Percentiles rank a stretch among this genome's conserved stretches.
Evolutionary conservation across 192 early-diverging fungal genomes (phyloP).

Genomic region (Coemansia furcata): DNA sequence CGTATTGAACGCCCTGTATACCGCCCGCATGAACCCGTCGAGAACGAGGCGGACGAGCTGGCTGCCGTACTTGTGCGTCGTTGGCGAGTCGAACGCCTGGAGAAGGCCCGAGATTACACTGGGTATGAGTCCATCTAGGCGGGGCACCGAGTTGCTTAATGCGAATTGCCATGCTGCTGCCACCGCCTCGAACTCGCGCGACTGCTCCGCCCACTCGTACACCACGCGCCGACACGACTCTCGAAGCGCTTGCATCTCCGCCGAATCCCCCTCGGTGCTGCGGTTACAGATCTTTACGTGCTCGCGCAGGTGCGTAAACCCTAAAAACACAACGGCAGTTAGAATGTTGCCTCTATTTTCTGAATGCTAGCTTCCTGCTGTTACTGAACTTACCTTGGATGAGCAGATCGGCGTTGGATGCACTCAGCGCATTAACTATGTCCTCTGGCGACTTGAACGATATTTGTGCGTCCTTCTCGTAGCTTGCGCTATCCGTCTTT

Average conservation of each 20-base stretch:
- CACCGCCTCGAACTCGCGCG: constrained; percentile 17
- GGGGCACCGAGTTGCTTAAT: constrained; percentile 11
- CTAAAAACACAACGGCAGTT: constrained; percentile 9
- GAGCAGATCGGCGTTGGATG: constrained; percentile 35
- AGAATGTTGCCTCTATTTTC: background rate
- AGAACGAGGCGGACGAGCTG: constrained; percentile 26
- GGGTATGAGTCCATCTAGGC: constrained; percentile 37
- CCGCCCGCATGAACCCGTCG: constrained; percentile 21
- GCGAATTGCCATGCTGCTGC: constrained; percentile 31
- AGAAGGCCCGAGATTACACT: constrained; percentile 23
- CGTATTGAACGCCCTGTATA: constrained; percentile 34
- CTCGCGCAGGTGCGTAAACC: constrained; percentile 47
- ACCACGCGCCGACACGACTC: constrained; percentile 41
- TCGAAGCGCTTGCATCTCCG: constrained; percentile 14
- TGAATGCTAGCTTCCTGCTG: background rate
- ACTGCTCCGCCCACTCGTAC: constrained; percentile 40
- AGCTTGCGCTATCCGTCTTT: background rate
- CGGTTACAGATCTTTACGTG: constrained; percentile 47
- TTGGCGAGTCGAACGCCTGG: constrained; percentile 16
- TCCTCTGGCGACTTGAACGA: constrained; percentile 37
- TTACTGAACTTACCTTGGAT: constrained; percentile 41
- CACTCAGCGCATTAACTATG: constrained; percentile 25
- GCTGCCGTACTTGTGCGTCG: constrained; percentile 19
- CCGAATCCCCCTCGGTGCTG: background rate
- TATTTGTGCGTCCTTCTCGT: constrained; percentile 30